phyloP scores from a whole-genome alignment of 2,329 filamentous ascomycete species.

The Ophiostoma triangulosporum region DNA sequence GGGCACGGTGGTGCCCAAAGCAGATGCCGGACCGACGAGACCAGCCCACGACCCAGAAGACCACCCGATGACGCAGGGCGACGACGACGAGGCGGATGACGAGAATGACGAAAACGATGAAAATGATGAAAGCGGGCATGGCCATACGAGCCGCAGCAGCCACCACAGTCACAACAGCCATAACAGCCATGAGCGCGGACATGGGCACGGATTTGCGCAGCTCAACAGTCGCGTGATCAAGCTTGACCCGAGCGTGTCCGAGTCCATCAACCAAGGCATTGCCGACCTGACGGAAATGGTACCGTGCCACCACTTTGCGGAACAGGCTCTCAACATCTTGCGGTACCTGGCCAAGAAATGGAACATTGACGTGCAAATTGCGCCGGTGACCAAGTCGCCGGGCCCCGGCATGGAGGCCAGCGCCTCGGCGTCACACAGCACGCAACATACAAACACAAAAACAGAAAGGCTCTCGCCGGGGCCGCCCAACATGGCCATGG shows the following conservation, averaged over 20 bases:
- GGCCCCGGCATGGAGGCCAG: background rate
- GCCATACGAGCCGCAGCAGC: background rate
- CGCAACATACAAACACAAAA: conserved; percentile 9
- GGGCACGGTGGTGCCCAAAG: background rate
- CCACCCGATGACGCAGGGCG: background rate
- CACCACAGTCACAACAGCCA: background rate
- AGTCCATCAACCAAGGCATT: conserved; percentile 40
- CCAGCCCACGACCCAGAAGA: background rate
- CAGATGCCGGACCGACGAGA: background rate
- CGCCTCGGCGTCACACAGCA: background rate
- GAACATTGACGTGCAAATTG: conserved; percentile 39
- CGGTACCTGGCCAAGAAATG: conserved; percentile 44
- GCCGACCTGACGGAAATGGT: conserved; percentile 47
- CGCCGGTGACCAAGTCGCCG: conserved; percentile 9
- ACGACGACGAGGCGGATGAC: background rate
- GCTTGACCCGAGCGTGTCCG: conserved; percentile 27
- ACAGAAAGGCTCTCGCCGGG: too few species aligned
- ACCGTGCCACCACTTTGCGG: conserved; percentile 45
- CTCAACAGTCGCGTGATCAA: background rate
- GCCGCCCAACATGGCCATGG: conserved; percentile 28
- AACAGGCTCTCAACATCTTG: conserved; percentile 46
- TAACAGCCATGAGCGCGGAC: background rate
- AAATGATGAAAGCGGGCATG: background rate
- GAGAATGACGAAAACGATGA: background rate
- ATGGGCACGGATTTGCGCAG: background rate